Evolutionary conservation across 2,329 filamentous ascomycete species (phyloP), one percentile per base, ranked within the genome.

Genomic region (Curvularia hawaiiensis): DNA sequence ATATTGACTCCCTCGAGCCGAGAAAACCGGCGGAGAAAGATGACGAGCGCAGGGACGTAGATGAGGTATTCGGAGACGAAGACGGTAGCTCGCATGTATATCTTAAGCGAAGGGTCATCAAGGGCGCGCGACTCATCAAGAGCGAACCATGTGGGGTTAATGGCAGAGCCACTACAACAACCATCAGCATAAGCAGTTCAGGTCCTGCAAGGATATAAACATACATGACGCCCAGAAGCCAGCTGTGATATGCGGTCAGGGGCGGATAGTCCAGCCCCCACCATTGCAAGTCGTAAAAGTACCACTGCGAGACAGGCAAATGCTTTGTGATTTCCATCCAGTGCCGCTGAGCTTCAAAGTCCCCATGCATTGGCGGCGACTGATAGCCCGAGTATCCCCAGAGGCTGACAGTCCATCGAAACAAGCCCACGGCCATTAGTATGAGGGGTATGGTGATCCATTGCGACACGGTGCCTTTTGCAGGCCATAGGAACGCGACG

Each of bases 181-280:
- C 61, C 54, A 56, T 46, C 20, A 52, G 52, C 14, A 49, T 22
- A 39, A 38, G 38, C 26, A 51, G 30, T 24, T 11, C 38, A 40
- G 12, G 35, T 38, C 18, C 14, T 20, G 11, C n/a, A 30, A 22
- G 39, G 10, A 6, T 33, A 8, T 28, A 3, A 30, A 74, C 83
- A 63, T 79, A 87, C 81, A 97, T 85, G 77, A 89, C 90, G 62
- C 95, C 95, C 60, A 96, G 80, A n/a, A 95, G 73, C 94, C 93
- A 98, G 80, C 93, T 97, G 78, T 99, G 95, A 79, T 99, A 99
- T 50, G 95, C 96, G 52, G 95, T 99, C 78, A 99, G 84, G 51
- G 95, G 95, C 55, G 95, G 95, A 76, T 99, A 99, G 79, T 99
- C 95, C 65, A 99, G 84, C 0, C 96, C 96, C 95, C 95, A 99